These are phyloP conservation scores for Daedaleopsis sinensis DNA, from an alignment of 768 basidiomycete species.

Conservation along the genomic window DNA sequence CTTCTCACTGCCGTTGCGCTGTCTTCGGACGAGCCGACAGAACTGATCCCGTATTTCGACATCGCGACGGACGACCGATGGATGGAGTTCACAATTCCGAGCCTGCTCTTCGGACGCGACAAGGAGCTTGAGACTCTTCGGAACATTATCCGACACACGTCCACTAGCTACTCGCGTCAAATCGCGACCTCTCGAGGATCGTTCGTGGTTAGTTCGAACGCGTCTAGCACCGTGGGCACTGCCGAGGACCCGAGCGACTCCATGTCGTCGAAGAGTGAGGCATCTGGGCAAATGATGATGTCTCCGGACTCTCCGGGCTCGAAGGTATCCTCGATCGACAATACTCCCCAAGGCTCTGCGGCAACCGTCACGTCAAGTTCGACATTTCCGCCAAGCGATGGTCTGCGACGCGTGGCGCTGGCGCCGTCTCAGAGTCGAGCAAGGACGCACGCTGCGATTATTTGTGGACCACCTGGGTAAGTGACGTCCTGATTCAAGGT, in stretches of 20 bases:
- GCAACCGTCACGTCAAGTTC: slow-evolving; percentile 34
- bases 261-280: slow-evolving; percentile 44
- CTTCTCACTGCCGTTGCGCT: slow-evolving; percentile 63
- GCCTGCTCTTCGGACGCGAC: slow-evolving; percentile 72
- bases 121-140: slow-evolving; percentile 70
- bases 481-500: slow-evolving; percentile 10
- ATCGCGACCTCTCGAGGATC: slow-evolving; percentile 46
- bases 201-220: slow-evolving; percentile 41
- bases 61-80: slow-evolving; percentile 68
- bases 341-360: slow-evolving; percentile 19
- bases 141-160: slow-evolving; percentile 54
- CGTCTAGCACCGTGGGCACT: slow-evolving; percentile 13
- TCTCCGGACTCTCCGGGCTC: slow-evolving; percentile 24
- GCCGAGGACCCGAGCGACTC: slow-evolving; percentile 36
- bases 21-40: slow-evolving; percentile 56
- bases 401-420: slow-evolving; percentile 47
- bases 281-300: slow-evolving; percentile 13
- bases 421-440: slow-evolving; percentile 43
- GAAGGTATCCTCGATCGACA: slow-evolving; percentile 19
- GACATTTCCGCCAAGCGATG: slow-evolving; percentile 42
- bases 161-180: slow-evolving; percentile 64
- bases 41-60: slow-evolving; percentile 72
- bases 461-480: slow-evolving; percentile 68
- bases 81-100: slow-evolving; percentile 72
- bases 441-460: slow-evolving; percentile 61